Evolutionary conservation across 2,329 filamentous ascomycete genomes (phyloP).

Genomic region (Aspergillus sp.): DNA sequence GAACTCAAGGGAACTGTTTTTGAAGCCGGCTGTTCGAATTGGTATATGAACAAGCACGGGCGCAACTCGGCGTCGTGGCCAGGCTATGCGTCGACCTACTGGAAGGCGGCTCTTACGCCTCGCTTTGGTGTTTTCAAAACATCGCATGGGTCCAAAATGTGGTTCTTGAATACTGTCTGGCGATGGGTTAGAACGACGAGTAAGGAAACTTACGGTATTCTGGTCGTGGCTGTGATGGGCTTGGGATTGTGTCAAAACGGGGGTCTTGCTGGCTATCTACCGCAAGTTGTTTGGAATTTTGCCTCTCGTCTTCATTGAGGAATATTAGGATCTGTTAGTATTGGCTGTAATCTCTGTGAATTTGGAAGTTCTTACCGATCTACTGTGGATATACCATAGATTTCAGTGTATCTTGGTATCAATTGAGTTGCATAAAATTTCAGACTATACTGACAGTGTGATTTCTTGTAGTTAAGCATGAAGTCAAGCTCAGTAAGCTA

Average conservation of each 20-base stretch:
- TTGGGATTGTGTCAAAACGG: background rate
- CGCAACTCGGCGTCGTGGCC: conserved; percentile 37
- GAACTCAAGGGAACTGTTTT: conserved; percentile 31
- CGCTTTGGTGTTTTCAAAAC: conserved; percentile 1
- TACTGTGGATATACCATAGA: too few relatives aligned
- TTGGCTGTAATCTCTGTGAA: too few relatives aligned
- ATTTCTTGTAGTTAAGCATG: too few relatives aligned
- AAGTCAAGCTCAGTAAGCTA: too few relatives aligned
- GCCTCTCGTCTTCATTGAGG: too few relatives aligned
- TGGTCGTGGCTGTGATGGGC: background rate
- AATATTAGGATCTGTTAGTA: too few relatives aligned
- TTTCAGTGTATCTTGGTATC: too few relatives aligned
- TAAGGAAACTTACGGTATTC: background rate
- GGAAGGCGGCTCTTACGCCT: conserved; percentile 1
- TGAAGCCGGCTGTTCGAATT: conserved; percentile 36
- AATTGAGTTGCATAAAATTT: too few relatives aligned
- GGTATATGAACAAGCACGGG: conserved; percentile 37
- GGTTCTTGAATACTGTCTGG: background rate
- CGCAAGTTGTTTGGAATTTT: too few relatives aligned
- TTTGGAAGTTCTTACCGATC: too few relatives aligned
- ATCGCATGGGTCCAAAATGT: background rate
- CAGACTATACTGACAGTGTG: too few relatives aligned
- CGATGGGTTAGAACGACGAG: background rate
- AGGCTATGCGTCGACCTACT: conserved; percentile 11
- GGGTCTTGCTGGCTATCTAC: too few relatives aligned